Base-by-base conservation (phyloP, 805 yeast species). In the Wickerhamiella parazyma region DNA sequence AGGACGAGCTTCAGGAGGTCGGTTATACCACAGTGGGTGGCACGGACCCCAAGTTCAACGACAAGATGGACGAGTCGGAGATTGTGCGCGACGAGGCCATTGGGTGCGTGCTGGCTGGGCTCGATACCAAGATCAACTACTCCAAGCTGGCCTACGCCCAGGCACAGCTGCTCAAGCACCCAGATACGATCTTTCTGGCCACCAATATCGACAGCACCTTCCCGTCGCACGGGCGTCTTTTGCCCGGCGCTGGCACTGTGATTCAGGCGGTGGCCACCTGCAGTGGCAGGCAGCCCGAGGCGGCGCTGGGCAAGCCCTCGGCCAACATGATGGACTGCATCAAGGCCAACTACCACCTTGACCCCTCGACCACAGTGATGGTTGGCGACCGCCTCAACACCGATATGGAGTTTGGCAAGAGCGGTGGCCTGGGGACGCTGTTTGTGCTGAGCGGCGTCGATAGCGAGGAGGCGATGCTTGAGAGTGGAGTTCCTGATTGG, bases 241-340 rank as follows among this genome's bases (percentile, higher is more conserved):
- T 91, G 40, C 94, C 95, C 16, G 98, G 98, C 24, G 97, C 98
- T 1, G 98, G 98, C 1, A 78, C 95, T 1, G 73, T 85, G 50
- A 78, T 89, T 36, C 82, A 84, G 51, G 71, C 86, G 0, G 76
- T 84, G 14, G 74, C 83, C 1, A 75, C 64, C 51, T 78, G 89
- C 10, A 64, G 83, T 18, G 87, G 84, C n/a, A 72, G 95, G 51
- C 65, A 72, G 49, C 97, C 98, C 1, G 77, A 78, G 44, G 80
- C 89, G 2, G 43, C 52, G 1, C 81, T 96, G 55, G 98, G 98
- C 44, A 91, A 91, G 59, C 98, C 98, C 18, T 76, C 78, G 45
- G 76, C 73, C 51, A 78, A 79, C 44, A 87, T 91, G 95, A 73
- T 91, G 78, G 83, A 84, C 56, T 78, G 94, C 17, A 82, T 91